Evolutionary conservation across 1,139 yeast genomes (phyloP), one percentile per base, ranked within the genome.

Genomic region (Hemisphaericaspora lyxosophila): DNA sequence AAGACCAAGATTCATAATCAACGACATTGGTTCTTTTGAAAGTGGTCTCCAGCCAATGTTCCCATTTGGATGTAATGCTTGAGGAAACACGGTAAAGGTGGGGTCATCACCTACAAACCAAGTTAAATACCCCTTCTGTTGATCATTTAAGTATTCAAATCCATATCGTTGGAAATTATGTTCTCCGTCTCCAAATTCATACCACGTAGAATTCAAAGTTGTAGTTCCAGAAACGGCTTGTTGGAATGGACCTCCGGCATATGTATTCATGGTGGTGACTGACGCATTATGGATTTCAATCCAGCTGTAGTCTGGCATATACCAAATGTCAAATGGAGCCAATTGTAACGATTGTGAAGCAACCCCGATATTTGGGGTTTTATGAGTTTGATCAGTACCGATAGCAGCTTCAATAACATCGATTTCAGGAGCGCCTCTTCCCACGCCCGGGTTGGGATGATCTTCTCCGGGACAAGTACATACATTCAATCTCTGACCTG

Each of bases 401-500:
- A 75, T 74, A 45, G 84, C 83, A 42, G 85, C 96, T 74, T 87
- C 96, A 35, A 87, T 54, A 32, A 80, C 79, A 75, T 87, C 96
- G 48, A 87, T 84, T 72, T 87, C 96, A 1, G 95, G 95, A 0
- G 95, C 94, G 34, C 95, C 95, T 57, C 96, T 75, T 16, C 95
- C 96, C 2, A 60, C 62, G 29, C 95, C 96, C 4, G 70, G 73
- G 51, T 80, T 85, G 29, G 96, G 95, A 57, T 87, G 95, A 36
- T 82, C 86, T 49, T 79, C 85, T 14, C 83, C 87, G 33, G 70
- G 64, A 64, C 95, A 87, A 0, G 86, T 78, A 63, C 96, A 87
- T 22, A 67, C 57, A 54, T 70, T 78, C 42, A 87, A 67, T 43
- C 75, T 73, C 64, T 86, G 95, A 16, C 96, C 96, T 1, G 88